Conservation (phyloP, 2,329 filamentous ascomycete species). For the Fusarium sp. region DNA sequence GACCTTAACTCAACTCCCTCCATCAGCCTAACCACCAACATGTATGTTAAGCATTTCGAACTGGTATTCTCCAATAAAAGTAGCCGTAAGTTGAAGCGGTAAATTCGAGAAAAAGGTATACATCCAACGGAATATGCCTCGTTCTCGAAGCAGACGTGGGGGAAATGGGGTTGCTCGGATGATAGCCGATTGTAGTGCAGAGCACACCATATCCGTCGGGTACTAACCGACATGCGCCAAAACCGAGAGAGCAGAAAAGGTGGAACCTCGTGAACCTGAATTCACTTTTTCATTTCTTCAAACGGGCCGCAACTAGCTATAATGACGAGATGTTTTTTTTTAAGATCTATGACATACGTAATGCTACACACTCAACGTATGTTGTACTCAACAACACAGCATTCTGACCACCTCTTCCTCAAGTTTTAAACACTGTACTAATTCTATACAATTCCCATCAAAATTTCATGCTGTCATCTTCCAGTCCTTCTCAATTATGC, state of each 20-base stretch:
- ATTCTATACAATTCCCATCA: not conserved
- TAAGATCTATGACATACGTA: not conserved
- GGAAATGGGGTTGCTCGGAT: not conserved
- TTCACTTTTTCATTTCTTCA: not conserved
- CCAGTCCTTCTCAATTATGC: too few species aligned
- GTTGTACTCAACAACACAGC: too few species aligned
- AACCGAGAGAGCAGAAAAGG: not conserved
- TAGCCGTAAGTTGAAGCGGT: not conserved
- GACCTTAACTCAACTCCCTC: not conserved
- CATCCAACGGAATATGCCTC: not conserved
- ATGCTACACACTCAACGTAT: not conserved
- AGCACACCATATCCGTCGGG: not conserved
- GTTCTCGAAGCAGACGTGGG: not conserved
- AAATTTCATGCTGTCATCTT: not conserved
- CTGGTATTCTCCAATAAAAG: too few species aligned
- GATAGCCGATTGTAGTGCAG: not conserved
- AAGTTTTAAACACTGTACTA: not conserved
- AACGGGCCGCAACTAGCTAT: rapidly evolving
- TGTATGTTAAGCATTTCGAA: not conserved
- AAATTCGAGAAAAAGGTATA: not conserved
- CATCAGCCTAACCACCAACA: not conserved
- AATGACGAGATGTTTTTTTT: too few species aligned
- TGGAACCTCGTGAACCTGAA: not conserved
- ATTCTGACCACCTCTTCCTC: too few species aligned
- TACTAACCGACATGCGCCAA: not conserved